phyloP scores from a whole-genome alignment of 345 rosid species.

The Pugionium cornutum region DNA sequence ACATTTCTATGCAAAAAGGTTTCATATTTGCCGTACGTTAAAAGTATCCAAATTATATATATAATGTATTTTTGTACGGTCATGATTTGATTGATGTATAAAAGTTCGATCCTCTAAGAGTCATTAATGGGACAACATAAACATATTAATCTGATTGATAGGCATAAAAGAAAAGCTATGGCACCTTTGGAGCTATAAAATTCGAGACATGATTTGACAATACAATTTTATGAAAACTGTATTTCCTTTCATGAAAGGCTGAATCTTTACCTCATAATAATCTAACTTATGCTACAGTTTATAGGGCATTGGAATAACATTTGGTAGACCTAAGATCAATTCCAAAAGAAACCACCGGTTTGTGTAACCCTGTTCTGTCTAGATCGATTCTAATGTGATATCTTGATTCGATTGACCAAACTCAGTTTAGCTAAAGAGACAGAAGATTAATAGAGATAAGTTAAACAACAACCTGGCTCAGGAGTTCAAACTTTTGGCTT shows the following conservation, averaged over 20 bases:
- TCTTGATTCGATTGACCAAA: slow-evolving; percentile 4
- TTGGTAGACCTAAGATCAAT: background rate
- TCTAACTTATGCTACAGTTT: background rate
- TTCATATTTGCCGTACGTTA: background rate
- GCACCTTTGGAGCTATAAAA: background rate
- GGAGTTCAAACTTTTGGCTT: background rate
- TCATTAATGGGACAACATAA: slow-evolving; percentile 9
- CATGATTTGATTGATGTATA: slow-evolving; percentile 12
- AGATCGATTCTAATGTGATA: slow-evolving; percentile 16
- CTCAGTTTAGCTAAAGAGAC: slow-evolving; percentile 10
- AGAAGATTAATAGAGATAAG: slow-evolving; percentile 1
- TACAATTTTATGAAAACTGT: background rate
- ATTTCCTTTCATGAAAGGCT: background rate
- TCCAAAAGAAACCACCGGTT: slow-evolving; percentile 12
- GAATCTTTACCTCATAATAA: background rate
- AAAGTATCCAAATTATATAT: background rate
- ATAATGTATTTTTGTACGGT: background rate
- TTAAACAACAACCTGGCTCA: background rate
- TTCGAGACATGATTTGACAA: slow-evolving; percentile 3
- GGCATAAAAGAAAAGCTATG: background rate
- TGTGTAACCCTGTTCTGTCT: slow-evolving; percentile 16
- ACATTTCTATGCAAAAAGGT: background rate
- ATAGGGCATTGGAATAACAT: slow-evolving; percentile 12
- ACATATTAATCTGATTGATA: slow-evolving; percentile 1
- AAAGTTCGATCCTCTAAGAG: background rate